Conservation (phyloP, 2,329 filamentous ascomycete genomes). For the Clarireedia hainanense region DNA sequence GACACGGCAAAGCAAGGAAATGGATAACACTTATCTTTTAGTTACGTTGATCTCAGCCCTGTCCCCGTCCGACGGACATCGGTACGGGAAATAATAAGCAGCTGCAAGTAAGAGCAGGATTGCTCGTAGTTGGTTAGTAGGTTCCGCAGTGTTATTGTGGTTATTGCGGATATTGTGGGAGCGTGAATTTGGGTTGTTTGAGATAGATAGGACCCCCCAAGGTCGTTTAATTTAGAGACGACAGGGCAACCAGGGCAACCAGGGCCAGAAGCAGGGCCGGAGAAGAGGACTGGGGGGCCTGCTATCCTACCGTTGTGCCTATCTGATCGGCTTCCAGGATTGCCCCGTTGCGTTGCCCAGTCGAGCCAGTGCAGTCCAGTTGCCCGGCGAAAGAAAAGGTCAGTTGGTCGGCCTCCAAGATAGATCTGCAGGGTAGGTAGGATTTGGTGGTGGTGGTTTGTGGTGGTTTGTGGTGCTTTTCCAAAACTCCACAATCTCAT, state of each 20-base stretch:
- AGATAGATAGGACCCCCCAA: slow-evolving; percentile 38
- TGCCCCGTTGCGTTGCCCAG: too few species aligned
- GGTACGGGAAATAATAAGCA: not conserved
- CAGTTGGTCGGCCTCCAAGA: not conserved
- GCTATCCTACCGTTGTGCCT: too few species aligned
- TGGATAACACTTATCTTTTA: slow-evolving; percentile 5
- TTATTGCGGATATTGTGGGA: not conserved
- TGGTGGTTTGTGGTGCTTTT: too few species aligned
- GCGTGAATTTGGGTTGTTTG: slow-evolving; percentile 34
- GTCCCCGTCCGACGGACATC: too few species aligned
- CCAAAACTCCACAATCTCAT: too few species aligned
- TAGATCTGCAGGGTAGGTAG: not conserved
- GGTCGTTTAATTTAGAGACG: slow-evolving; percentile 2
- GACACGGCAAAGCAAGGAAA: slow-evolving; percentile 10
- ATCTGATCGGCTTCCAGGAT: not conserved
- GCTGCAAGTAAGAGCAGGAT: slow-evolving; percentile 10
- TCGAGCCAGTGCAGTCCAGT: too few species aligned
- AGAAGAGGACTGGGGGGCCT: too few species aligned
- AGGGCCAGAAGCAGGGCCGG: not conserved
- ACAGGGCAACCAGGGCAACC: not conserved
- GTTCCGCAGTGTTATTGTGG: too few species aligned
- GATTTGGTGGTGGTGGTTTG: not conserved
- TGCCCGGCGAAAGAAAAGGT: not conserved
- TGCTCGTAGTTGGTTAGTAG: too few species aligned
- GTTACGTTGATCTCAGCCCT: slow-evolving; percentile 3